These are phyloP conservation scores for Elaphomyces granulatus DNA, from an alignment of 495 filamentous ascomycete species.

Conservation along the genomic window DNA sequence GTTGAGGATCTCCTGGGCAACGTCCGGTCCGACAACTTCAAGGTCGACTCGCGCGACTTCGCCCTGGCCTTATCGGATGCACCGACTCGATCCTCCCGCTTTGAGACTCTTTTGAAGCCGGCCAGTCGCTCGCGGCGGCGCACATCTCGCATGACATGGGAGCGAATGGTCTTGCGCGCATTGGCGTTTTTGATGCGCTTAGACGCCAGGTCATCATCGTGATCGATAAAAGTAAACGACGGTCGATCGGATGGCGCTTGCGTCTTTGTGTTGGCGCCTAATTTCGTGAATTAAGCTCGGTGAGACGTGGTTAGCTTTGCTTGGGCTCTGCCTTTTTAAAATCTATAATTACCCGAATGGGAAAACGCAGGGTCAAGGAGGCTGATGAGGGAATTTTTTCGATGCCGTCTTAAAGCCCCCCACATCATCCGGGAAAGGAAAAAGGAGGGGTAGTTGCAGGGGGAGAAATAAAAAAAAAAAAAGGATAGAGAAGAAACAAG, in stretches of 20 bases:
- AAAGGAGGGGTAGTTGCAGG: no score
- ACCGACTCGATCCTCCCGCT: slow-evolving; percentile 11
- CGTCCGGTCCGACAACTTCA: slow-evolving; percentile 2
- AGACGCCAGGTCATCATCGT: slow-evolving; percentile 25
- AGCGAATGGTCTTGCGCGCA: slow-evolving; percentile 24
- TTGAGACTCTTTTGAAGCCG: slow-evolving; percentile 19
- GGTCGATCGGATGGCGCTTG: slow-evolving; percentile 14
- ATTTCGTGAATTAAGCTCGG: not conserved
- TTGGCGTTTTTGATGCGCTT: slow-evolving; percentile 26
- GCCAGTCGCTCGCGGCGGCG: slow-evolving; percentile 24
- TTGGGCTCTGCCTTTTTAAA: no score
- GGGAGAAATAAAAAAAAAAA: not conserved
- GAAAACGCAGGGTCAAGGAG: no score
- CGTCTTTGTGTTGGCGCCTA: not conserved
- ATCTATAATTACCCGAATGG: no score
- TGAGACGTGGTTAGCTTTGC: not conserved
- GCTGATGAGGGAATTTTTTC: no score
- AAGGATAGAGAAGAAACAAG: not conserved
- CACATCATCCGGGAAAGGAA: no score
- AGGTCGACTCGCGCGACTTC: not conserved
- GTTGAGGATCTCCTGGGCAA: slow-evolving; percentile 11
- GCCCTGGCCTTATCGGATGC: slow-evolving; percentile 1
- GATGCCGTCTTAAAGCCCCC: no score
- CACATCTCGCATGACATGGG: slow-evolving; percentile 29
- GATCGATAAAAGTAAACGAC: slow-evolving; percentile 25